Percentiles rank a stretch among this genome's conserved stretches.
Conservation (phyloP, 306 rosid genomes). For the Dryas drummondii region DNA sequence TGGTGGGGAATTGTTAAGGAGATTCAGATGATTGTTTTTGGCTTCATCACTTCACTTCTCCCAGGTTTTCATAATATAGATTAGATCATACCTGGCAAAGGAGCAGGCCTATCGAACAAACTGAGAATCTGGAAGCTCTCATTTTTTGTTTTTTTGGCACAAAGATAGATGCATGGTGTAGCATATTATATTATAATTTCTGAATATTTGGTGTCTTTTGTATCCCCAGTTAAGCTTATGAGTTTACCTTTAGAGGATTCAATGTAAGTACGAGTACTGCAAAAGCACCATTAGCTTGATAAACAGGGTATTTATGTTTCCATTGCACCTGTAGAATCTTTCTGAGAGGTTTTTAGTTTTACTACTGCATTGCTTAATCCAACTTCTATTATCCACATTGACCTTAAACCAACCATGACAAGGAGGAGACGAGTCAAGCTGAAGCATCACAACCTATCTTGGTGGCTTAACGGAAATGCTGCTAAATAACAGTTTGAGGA, state of each 20-base stretch:
- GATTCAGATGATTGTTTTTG: constrained; percentile 93
- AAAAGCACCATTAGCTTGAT: not conserved
- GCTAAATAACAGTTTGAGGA: too few relatives aligned
- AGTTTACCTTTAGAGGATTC: not conserved
- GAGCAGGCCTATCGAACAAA: not conserved
- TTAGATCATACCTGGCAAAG: constrained; percentile 29
- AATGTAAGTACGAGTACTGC: not conserved
- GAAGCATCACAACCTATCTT: too few relatives aligned
- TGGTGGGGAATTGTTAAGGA: constrained; percentile 97
- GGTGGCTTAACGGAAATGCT: too few relatives aligned
- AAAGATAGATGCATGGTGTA: too few relatives aligned
- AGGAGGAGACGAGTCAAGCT: too few relatives aligned
- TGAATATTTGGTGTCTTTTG: not conserved
- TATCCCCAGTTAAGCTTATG: not conserved
- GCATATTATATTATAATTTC: too few relatives aligned
- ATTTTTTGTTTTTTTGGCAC: not conserved
- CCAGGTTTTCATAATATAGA: constrained; percentile 97
- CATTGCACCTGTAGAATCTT: not conserved
- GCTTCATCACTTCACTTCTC: constrained; percentile 87
- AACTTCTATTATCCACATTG: too few relatives aligned
- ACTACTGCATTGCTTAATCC: too few relatives aligned
- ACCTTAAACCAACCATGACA: too few relatives aligned
- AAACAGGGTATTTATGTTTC: not conserved
- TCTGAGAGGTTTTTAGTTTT: not conserved
- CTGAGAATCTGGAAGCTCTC: constrained; percentile 1